phyloP scores from a whole-genome alignment of 140 eudicot genomes.

The Cichorium intybus region DNA sequence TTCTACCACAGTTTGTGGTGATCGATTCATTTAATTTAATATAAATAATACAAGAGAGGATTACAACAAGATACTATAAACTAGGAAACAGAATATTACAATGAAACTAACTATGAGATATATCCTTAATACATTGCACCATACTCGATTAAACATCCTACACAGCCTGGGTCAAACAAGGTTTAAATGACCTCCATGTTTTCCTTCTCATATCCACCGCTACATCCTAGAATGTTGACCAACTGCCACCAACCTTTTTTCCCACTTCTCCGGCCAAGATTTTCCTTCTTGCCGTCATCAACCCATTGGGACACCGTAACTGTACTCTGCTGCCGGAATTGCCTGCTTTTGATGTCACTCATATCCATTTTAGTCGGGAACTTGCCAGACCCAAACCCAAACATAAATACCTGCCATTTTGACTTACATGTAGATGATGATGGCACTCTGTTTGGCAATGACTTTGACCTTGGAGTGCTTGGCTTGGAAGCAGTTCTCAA shows the following conservation, averaged over 20 bases:
- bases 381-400: slow-evolving; percentile 40
- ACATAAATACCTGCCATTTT: slow-evolving; percentile 34
- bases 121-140: too few species aligned
- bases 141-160: neutral
- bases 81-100: too few species aligned
- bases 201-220: slow-evolving; percentile 17
- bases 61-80: too few species aligned
- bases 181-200: slow-evolving; percentile 9
- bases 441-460: slow-evolving; percentile 13
- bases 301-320: neutral
- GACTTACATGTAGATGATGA: slow-evolving; percentile 21
- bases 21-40: too few species aligned
- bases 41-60: too few species aligned
- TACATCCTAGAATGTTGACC: slow-evolving; percentile 30
- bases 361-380: slow-evolving; percentile 39
- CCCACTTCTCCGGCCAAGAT: slow-evolving; percentile 15
- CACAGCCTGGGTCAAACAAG: neutral
- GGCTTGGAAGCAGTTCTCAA: slow-evolving; percentile 10
- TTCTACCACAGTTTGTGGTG: too few species aligned
- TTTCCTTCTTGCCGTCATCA: neutral
- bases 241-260: slow-evolving; percentile 30
- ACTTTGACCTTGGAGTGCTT: slow-evolving; percentile 28
- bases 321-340: slow-evolving; percentile 21
- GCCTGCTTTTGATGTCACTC: slow-evolving; percentile 45
- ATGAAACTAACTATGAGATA: too few species aligned